phyloP scores from a whole-genome alignment of 208 protist species.

The Spongospora subterranea region DNA sequence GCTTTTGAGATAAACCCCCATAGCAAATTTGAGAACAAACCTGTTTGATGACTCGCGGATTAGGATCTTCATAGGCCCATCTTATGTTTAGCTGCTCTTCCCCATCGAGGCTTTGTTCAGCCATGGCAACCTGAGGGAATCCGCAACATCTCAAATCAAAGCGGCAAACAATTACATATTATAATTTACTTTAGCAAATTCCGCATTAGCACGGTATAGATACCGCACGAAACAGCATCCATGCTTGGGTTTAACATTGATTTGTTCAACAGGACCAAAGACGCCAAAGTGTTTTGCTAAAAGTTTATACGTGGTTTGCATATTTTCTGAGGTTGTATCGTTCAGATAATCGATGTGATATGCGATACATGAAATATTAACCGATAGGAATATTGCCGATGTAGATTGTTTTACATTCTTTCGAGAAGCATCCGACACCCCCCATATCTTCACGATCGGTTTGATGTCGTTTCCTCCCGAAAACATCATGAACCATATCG shows the following conservation, averaged over 20 bases:
- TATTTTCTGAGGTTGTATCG: neutral
- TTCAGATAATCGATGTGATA: neutral
- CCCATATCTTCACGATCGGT: slow-evolving; percentile 52
- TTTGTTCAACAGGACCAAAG: slow-evolving; percentile 32
- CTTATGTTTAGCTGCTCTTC: slow-evolving; percentile 44
- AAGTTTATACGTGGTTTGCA: neutral
- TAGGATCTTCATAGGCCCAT: slow-evolving; percentile 39
- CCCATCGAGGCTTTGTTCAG: slow-evolving; percentile 13
- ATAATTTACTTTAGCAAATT: slow-evolving; percentile 2
- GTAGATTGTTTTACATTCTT: slow-evolving; percentile 25
- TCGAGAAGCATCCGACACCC: slow-evolving; percentile 39
- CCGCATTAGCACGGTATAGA: slow-evolving; percentile 20
- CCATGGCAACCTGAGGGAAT: slow-evolving; percentile 36
- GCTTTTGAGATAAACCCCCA: too few species aligned
- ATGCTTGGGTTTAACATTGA: slow-evolving; percentile 53
- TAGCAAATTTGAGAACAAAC: too few species aligned
- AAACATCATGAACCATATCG: slow-evolving; percentile 15
- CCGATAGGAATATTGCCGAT: slow-evolving; percentile 43
- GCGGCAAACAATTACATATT: neutral
- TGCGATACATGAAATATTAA: neutral
- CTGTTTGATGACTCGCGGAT: slow-evolving; percentile 52
- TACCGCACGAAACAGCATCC: slow-evolving; percentile 47
- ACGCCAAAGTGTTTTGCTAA: slow-evolving; percentile 45
- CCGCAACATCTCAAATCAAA: neutral
- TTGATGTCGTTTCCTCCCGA: slow-evolving; percentile 41